phyloP scores from a whole-genome alignment of 148 eudicot genomes.

The Heliamphora exappendiculata region DNA sequence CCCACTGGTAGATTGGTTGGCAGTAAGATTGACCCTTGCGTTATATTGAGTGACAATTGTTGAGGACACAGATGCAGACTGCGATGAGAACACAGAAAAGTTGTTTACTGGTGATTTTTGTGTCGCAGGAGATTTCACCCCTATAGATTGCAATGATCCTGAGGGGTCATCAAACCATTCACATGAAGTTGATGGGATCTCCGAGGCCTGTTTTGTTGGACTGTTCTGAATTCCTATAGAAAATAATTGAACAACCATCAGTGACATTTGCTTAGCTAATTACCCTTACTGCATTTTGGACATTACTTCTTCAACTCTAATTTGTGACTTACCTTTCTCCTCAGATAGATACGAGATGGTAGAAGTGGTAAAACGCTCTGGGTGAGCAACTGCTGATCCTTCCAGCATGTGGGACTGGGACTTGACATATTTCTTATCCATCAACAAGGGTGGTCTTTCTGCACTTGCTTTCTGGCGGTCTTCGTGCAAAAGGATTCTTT shows the following conservation, averaged over 20 bases:
- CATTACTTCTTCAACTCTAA: background rate
- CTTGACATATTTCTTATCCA: slow-evolving; percentile 28
- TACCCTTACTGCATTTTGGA: background rate
- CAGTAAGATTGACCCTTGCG: slow-evolving; percentile 17
- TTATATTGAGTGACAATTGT: slow-evolving; percentile 19
- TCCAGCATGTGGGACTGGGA: slow-evolving; percentile 29
- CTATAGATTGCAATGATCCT: slow-evolving; percentile 18
- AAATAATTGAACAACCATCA: slow-evolving; percentile 2
- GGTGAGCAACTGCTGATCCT: slow-evolving; percentile 25
- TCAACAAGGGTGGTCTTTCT: slow-evolving; percentile 31
- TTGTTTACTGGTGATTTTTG: slow-evolving; percentile 19
- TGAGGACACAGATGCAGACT: slow-evolving; percentile 22
- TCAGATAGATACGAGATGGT: slow-evolving; percentile 23
- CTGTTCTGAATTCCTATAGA: slow-evolving; percentile 37
- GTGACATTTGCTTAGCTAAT: background rate
- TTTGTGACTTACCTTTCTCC: slow-evolving; percentile 37
- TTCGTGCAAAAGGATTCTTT: slow-evolving; percentile 46
- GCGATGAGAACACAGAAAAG: slow-evolving; percentile 14
- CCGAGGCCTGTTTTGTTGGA: slow-evolving; percentile 26
- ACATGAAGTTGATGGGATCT: slow-evolving; percentile 22
- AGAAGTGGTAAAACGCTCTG: slow-evolving; percentile 21
- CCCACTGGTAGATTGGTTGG: slow-evolving; percentile 22
- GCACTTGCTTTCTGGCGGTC: slow-evolving; percentile 19
- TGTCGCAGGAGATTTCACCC: slow-evolving; percentile 16
- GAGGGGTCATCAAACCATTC: slow-evolving; percentile 22